Conservation (phyloP, 2,329 filamentous ascomycete genomes). For the Neonectria sp. region DNA sequence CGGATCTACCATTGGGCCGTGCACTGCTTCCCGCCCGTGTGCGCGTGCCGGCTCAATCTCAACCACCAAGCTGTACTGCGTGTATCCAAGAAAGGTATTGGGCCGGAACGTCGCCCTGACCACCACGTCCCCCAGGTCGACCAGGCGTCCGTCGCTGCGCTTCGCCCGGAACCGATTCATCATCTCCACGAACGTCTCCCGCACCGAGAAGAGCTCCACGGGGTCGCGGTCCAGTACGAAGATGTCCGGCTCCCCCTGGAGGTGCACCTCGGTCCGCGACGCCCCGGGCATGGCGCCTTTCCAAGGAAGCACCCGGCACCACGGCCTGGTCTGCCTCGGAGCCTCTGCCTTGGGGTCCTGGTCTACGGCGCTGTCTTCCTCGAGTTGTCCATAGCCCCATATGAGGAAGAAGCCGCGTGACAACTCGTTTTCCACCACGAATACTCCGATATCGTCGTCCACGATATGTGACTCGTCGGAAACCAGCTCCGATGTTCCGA, state of each 20-base stretch:
- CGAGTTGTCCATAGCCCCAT: conserved; percentile 26
- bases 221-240: conserved; percentile 31
- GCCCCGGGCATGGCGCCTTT: conserved; percentile 17
- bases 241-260: conserved; percentile 30
- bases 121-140: conserved; percentile 29
- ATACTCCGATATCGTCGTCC: conserved; percentile 26
- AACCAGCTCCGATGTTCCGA: conserved; percentile 28
- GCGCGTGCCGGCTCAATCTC: conserved; percentile 29
- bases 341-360: conserved; percentile 4
- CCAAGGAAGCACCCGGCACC: conserved; percentile 31
- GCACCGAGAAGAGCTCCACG: conserved; percentile 30
- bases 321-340: conserved; percentile 15
- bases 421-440: conserved; percentile 29
- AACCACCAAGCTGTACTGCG: conserved; percentile 26
- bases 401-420: conserved; percentile 28
- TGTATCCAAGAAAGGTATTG: conserved; percentile 27
- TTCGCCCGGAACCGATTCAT: conserved; percentile 30
- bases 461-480: conserved; percentile 22
- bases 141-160: conserved; percentile 27
- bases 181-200: conserved; percentile 34
- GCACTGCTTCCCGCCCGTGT: conserved; percentile 6
- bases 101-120: conserved; percentile 29
- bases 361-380: conserved; percentile 13
- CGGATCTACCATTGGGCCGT: background rate
- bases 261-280: conserved; percentile 24